phyloP scores from a whole-genome alignment of 2,329 filamentous ascomycete genomes.

The Bipolaris sorokiniana region DNA sequence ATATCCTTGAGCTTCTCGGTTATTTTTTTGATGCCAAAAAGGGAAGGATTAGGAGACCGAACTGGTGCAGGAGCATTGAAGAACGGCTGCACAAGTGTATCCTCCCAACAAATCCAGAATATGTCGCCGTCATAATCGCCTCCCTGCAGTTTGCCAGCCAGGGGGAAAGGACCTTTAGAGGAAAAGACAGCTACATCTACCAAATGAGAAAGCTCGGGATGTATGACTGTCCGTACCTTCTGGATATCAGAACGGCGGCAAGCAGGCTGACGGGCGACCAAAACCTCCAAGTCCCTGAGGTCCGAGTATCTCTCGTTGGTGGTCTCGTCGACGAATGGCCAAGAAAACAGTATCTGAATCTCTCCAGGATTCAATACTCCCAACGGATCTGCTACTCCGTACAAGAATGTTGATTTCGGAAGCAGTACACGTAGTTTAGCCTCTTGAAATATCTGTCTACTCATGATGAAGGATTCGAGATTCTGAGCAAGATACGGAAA shows the following conservation, averaged over 20 bases:
- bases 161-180: conserved; percentile 62
- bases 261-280: conserved; percentile 73
- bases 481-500: conserved; percentile 58
- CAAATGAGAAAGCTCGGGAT: conserved; percentile 67
- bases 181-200: conserved; percentile 84
- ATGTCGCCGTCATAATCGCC: conserved; percentile 83
- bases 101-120: conserved; percentile 80
- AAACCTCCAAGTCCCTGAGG: conserved; percentile 63
- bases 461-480: conserved; percentile 56
- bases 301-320: conserved; percentile 61
- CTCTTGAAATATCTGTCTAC: conserved; percentile 61
- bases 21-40: conserved; percentile 60
- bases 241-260: conserved; percentile 76
- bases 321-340: conserved; percentile 61
- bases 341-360: conserved; percentile 71
- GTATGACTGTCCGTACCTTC: conserved; percentile 58
- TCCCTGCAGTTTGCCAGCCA: conserved; percentile 75
- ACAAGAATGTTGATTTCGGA: conserved; percentile 65
- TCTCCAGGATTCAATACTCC: conserved; percentile 67
- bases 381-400: conserved; percentile 72
- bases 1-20: conserved; percentile 57
- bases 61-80: conserved; percentile 62
- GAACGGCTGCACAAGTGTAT: conserved; percentile 69
- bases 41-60: conserved; percentile 53
- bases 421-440: conserved; percentile 66